A percentile compares a stretch with the other conserved stretches of the same genome.
phyloP scores from a whole-genome alignment of 371 early-diverging fungal genomes.

The Apophysomyces elegans region DNA sequence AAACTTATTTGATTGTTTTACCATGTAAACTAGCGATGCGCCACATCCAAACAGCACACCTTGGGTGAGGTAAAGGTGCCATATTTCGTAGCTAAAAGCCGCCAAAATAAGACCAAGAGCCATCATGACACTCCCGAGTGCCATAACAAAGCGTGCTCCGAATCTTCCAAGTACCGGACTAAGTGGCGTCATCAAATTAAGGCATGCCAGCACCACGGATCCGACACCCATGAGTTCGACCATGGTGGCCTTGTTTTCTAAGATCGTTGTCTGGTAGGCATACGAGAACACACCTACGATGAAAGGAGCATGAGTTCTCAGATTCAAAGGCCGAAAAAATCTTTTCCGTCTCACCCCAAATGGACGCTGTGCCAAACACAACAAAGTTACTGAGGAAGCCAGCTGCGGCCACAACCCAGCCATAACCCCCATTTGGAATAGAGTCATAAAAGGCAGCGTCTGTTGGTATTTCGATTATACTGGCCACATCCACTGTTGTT shows the following conservation, averaged over 20 bases:
- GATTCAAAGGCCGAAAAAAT: no score
- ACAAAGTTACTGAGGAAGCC: slow-evolving; percentile 43
- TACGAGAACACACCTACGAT: slow-evolving; percentile 43
- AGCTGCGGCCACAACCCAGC: slow-evolving; percentile 41
- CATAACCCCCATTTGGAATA: slow-evolving; percentile 49
- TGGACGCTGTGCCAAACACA: slow-evolving; percentile 41
- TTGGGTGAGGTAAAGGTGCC: slow-evolving; percentile 55
- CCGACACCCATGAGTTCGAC: slow-evolving; percentile 58
- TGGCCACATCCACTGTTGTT: slow-evolving; percentile 36
- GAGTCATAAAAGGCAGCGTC: slow-evolving; percentile 24
- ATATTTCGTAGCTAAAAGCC: slow-evolving; percentile 48
- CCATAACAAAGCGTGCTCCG: slow-evolving; percentile 42
- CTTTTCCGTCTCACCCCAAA: slow-evolving; percentile 38
- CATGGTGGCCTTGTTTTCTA: slow-evolving; percentile 41
- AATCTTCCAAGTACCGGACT: slow-evolving; percentile 41
- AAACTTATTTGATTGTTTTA: no score
- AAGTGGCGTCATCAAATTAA: slow-evolving; percentile 50
- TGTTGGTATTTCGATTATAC: slow-evolving; percentile 34
- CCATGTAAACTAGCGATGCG: slow-evolving; percentile 41
- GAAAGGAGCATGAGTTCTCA: neutral
- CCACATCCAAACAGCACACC: slow-evolving; percentile 38
- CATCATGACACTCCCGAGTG: slow-evolving; percentile 51
- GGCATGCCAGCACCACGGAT: slow-evolving; percentile 39
- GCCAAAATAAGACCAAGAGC: slow-evolving; percentile 52
- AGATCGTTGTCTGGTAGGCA: slow-evolving; percentile 32